Evolutionary conservation across 495 filamentous ascomycete species (phyloP).

Genomic region (Trichoderma reesei): DNA sequence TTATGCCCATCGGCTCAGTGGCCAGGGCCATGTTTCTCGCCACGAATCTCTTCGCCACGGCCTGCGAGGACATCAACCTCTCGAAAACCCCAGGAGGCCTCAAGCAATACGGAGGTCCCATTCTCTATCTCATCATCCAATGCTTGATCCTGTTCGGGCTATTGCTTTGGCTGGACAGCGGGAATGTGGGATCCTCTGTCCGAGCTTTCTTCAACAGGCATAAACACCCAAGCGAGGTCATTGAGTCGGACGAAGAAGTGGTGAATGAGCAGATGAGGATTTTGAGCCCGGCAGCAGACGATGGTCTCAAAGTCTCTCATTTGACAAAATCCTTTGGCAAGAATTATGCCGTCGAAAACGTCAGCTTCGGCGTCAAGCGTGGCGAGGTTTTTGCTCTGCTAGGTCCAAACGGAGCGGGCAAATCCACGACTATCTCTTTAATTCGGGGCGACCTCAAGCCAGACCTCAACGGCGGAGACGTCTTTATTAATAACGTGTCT

Average conservation of each 20-base stretch:
- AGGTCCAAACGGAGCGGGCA: slow-evolving; percentile 83
- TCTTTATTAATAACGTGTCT: slow-evolving; percentile 64
- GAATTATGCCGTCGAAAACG: slow-evolving; percentile 64
- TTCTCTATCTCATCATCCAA: slow-evolving; percentile 66
- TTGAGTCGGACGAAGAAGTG: slow-evolving; percentile 35
- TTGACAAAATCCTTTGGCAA: slow-evolving; percentile 67
- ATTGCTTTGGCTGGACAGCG: slow-evolving; percentile 64
- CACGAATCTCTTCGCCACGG: slow-evolving; percentile 66
- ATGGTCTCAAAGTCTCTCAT: slow-evolving; percentile 65
- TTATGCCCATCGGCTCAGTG: slow-evolving; percentile 62
- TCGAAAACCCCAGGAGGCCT: slow-evolving; percentile 61
- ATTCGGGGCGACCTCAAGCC: slow-evolving; percentile 78
- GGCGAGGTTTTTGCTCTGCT: slow-evolving; percentile 78
- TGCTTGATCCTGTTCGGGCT: slow-evolving; percentile 53
- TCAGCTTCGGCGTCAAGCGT: slow-evolving; percentile 67
- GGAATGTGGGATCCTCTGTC: slow-evolving; percentile 42
- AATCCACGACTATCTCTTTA: slow-evolving; percentile 73
- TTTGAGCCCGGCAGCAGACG: slow-evolving; percentile 35
- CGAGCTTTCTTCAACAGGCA: slow-evolving; percentile 29
- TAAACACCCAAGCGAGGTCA: slow-evolving; percentile 16
- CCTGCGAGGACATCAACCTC: slow-evolving; percentile 53
- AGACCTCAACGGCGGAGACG: slow-evolving; percentile 47
- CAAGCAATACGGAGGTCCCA: slow-evolving; percentile 65
- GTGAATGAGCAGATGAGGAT: slow-evolving; percentile 36
- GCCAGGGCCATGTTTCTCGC: slow-evolving; percentile 59